Conservation (phyloP, 2,329 filamentous ascomycete species). For the Botrytis fabae region DNA sequence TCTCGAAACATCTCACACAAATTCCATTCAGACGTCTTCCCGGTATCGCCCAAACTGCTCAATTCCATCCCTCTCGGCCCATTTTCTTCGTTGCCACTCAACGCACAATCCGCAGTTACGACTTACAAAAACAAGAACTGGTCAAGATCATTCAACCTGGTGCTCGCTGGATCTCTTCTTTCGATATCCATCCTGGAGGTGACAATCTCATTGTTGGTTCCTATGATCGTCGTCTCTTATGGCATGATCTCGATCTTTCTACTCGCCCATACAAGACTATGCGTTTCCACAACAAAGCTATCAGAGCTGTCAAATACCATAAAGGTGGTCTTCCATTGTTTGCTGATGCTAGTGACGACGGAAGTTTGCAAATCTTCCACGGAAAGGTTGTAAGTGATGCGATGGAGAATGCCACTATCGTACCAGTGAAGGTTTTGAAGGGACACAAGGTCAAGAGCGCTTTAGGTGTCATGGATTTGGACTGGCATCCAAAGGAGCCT, state of each 20-base stretch:
- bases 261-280: conserved; percentile 93
- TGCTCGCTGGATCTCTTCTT: conserved; percentile 89
- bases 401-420: conserved; percentile 95
- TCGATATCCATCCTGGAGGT: conserved; percentile 89
- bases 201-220: conserved; percentile 94
- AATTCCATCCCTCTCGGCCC: conserved; percentile 91
- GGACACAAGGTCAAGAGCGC: conserved; percentile 86
- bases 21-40: conserved; percentile 81
- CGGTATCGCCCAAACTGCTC: conserved; percentile 79
- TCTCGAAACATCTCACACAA: conserved; percentile 93
- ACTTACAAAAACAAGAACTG: conserved; percentile 86
- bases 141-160: conserved; percentile 93
- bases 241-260: conserved; percentile 95
- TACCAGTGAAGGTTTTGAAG: conserved; percentile 89
- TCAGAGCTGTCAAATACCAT: conserved; percentile 87
- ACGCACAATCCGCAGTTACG: conserved; percentile 89
- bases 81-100: conserved; percentile 97
- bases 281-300: conserved; percentile 89
- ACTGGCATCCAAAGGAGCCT: conserved; percentile 93
- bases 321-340: conserved; percentile 78
- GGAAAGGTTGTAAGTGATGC: conserved; percentile 92
- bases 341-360: conserved; percentile 93
- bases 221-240: conserved; percentile 89
- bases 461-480: conserved; percentile 87
- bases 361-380: conserved; percentile 93